Evolutionary conservation across 805 yeast species (phyloP), one percentile per base, ranked within the genome.

Genomic region (Huiozyma sinensis): DNA sequence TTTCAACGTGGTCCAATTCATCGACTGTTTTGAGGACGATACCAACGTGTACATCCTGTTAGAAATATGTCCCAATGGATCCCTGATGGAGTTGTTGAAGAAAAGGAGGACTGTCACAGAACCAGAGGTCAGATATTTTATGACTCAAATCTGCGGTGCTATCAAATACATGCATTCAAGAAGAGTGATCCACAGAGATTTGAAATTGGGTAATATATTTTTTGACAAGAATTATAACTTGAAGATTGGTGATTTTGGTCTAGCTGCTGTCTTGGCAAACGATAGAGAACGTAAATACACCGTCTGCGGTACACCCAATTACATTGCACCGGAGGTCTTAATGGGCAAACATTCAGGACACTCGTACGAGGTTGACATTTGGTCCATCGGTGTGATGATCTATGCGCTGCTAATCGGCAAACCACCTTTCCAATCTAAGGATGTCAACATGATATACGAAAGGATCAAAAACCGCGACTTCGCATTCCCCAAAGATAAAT

Each of bases 381-480:
- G 99, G 99, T 94, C 98, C 7, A 79, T 88, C 51, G 99, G 99
- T 48, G 85, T 92, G 47, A 92, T 92, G 87, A 73, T 92, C 71
- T 92, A 81, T 60, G 97, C 98, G 7, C 73, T 92, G 65, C 70
- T 92, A 41, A 72, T 83, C 47, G 97, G 97, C 33, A 88, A 87
- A 63, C 98, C 99, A 10, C 99, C 99, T 1, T 92, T 92, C 69
- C 99, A 92, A 67, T 86, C 95, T 33, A 86, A 87, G 58, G 96
- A 89, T 61, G 96, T 92, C 39, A 81, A 87, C 55, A 77, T 82
- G 45, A 92, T 92, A 51, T 92, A 92, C 66, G 94, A 87, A 58
- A 76, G 95, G 66, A 92, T 92, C 61, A 87, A 88, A 63, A 72
- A 74, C 46, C 81, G 82, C 46, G 95, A 87, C 48, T 87, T 79